These are phyloP conservation scores for Lactifluus rugatus DNA, from an alignment of 768 basidiomycete genomes.

Conservation along the genomic window DNA sequence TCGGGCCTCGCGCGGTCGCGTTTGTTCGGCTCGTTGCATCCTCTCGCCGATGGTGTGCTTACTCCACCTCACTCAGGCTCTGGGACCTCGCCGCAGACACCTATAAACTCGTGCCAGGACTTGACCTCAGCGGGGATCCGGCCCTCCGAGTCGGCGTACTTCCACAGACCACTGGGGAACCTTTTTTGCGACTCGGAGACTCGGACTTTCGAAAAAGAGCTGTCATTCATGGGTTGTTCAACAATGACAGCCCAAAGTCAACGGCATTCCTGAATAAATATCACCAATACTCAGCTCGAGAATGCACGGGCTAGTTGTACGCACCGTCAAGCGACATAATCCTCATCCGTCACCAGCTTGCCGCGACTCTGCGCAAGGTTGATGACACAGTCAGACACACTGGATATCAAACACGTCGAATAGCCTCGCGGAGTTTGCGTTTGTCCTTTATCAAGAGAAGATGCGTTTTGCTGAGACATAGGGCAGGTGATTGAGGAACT, in stretches of 20 bases:
- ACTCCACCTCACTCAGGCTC: too few relatives aligned
- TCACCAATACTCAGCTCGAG: background rate
- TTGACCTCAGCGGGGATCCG: conserved; percentile 83
- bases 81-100: conserved; percentile 52
- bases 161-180: conserved; percentile 62
- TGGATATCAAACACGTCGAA: conserved; percentile 93
- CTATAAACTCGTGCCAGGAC: conserved; percentile 88
- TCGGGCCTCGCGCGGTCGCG: too few relatives aligned
- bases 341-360: conserved; percentile 71
- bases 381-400: conserved; percentile 84
- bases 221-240: conserved; percentile 89
- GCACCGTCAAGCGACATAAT: conserved; percentile 89
- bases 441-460: conserved; percentile 97
- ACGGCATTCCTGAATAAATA: conserved; percentile 11
- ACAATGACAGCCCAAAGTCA: conserved; percentile 58
- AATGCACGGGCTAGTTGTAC: conserved; percentile 21
- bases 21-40: too few relatives aligned
- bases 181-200: conserved; percentile 78
- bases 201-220: conserved; percentile 83
- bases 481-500: conserved; percentile 67
- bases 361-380: conserved; percentile 82
- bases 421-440: conserved; percentile 84
- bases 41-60: too few relatives aligned
- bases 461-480: conserved; percentile 81
- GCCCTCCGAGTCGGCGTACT: conserved; percentile 83